Percentiles rank a stretch among this genome's conserved stretches.
These are phyloP conservation scores for Epichloe baconii DNA, from an alignment of 2,329 filamentous ascomycete species.

Conservation along the genomic window DNA sequence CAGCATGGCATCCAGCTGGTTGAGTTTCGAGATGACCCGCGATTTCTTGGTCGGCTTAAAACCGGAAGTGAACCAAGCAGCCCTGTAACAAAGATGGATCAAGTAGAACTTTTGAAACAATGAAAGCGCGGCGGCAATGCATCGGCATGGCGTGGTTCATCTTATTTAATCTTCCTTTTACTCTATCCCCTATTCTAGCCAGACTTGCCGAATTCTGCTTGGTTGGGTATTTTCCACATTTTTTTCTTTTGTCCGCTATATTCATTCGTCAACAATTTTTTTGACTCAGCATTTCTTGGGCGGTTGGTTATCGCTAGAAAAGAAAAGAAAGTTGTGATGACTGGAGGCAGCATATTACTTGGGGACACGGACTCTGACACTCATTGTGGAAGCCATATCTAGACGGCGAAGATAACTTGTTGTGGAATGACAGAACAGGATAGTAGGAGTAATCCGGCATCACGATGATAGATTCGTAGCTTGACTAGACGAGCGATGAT, in stretches of 20 bases:
- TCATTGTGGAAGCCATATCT: not conserved
- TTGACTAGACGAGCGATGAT: slow-evolving; percentile 11
- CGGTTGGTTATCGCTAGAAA: slow-evolving; percentile 5
- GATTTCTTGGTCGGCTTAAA: slow-evolving; percentile 65
- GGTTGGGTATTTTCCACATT: not conserved
- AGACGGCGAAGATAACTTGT: not conserved
- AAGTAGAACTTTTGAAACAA: slow-evolving; percentile 1
- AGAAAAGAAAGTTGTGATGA: not conserved
- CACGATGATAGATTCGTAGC: slow-evolving; percentile 1
- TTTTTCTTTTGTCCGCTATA: not conserved
- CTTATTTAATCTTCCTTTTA: not conserved
- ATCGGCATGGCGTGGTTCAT: slow-evolving; percentile 1
- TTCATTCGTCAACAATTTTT: not conserved
- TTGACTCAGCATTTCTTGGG: slow-evolving; percentile 5
- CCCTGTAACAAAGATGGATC: slow-evolving; percentile 12
- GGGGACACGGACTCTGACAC: not conserved
- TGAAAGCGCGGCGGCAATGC: not conserved
- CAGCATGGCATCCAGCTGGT: slow-evolving; percentile 97
- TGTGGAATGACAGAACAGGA: not conserved
- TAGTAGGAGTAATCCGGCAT: not conserved
- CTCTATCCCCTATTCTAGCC: not conserved
- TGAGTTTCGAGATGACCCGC: slow-evolving; percentile 88
- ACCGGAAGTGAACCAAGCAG: slow-evolving; percentile 22
- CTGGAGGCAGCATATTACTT: not conserved
- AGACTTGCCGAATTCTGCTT: not conserved